Base-by-base conservation (phyloP, 129 eudicot genomes). In the Daucus carota region DNA sequence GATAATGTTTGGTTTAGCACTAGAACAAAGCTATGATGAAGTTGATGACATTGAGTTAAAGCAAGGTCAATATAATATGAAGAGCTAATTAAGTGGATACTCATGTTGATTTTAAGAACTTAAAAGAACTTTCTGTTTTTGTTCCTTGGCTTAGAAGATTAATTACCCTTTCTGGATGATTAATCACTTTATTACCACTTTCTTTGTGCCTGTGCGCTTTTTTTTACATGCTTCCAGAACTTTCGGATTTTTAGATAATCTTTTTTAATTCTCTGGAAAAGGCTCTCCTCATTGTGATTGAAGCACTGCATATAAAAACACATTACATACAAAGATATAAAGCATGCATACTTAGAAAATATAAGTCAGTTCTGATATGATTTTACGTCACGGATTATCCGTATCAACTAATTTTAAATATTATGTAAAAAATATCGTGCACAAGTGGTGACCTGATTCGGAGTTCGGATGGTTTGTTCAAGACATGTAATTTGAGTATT, bases 11-110 rank as follows among this genome's bases (percentile, higher is more conserved):
- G 76, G 66, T 70, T 72, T 81, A 48, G 77, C 65, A 22, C 71
- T 79, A 75, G 82, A 73, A 50, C 52, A 46, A 31, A 63, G 32
- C n/a, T 75, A 79, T 86, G 83, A 83, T 86, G 73, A n/a, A n/a
- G n/a, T 28, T 26, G 75, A 72, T 78, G 72, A 79, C 75, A 74
- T 73, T 78, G 17, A 81, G 81, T 68, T 76, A 45, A 75, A 70
- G 38, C 47, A 77, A 80, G 74, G 66, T 78, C 29, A 52, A 22
- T 52, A 52, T 22, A 22, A n/a, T 22, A 52, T 8, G 4, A 18
- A 22, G 3, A n/a, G 42, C 54, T 50, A 80, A 80, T 80, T 44
- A 24, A 65, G 69, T 16, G 48, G 42, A 11, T 24, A 44, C 62
- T 22, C 29, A 22, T 8, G 0, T 22, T 28, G 33, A 40, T 14